These are phyloP conservation scores for Cladosporium sp. DNA, from an alignment of 2,329 filamentous ascomycete species.

Conservation along the genomic window DNA sequence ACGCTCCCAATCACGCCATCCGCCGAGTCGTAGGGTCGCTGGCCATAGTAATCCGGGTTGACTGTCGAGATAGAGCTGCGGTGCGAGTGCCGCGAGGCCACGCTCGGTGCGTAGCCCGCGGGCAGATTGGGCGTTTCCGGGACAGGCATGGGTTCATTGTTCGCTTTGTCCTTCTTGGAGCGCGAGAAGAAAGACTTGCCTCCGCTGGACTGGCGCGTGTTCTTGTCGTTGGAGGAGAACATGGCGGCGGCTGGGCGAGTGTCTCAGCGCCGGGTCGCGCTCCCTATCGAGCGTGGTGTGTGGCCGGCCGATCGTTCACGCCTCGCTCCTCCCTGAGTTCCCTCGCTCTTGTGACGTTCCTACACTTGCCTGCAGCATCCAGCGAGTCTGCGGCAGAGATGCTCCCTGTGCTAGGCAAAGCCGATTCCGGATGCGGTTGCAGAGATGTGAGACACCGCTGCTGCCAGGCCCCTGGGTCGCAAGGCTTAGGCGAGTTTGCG, in stretches of 20 bases:
- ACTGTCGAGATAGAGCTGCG: constrained; percentile 57
- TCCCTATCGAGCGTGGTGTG: constrained; percentile 5
- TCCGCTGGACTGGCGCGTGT: constrained; percentile 78
- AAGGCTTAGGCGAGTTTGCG: constrained; percentile 1
- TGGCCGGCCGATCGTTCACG: background rate
- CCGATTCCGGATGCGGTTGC: background rate
- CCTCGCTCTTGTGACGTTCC: constrained; percentile 15
- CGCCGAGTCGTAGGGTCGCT: constrained; percentile 2
- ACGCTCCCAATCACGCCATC: constrained; percentile 79
- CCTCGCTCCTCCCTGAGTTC: constrained; percentile 12
- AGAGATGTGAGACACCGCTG: constrained; percentile 16
- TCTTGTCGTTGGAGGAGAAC: constrained; percentile 33
- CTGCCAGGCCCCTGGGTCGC: constrained; percentile 10
- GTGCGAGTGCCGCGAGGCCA: constrained; percentile 71
- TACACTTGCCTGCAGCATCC: constrained; percentile 18
- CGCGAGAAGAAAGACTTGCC: constrained; percentile 85
- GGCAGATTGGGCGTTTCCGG: constrained; percentile 56
- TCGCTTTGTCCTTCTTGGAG: constrained; percentile 70
- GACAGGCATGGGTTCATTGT: constrained; percentile 64
- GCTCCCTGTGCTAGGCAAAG: constrained; percentile 13
- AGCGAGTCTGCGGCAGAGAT: constrained; percentile 8
- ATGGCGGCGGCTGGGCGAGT: constrained; percentile 14
- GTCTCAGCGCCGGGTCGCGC: constrained; percentile 16
- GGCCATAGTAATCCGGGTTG: constrained; percentile 26
- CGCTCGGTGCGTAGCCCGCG: constrained; percentile 38